Evolutionary conservation across 257 asterid genomes (phyloP).

Genomic region (Solanum gandarillasii): DNA sequence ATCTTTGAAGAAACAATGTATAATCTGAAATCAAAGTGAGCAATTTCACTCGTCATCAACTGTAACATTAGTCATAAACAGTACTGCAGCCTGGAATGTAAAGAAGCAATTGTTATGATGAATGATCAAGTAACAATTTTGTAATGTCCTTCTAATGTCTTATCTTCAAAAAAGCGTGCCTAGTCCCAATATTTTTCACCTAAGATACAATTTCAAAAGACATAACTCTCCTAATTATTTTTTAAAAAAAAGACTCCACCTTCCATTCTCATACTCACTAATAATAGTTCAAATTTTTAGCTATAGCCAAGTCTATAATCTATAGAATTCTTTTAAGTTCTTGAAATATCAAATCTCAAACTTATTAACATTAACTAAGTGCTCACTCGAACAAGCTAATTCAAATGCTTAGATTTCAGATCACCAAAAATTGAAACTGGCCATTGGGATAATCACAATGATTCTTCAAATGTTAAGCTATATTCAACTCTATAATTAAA

Average conservation of each 20-base stretch:
- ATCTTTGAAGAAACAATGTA: not conserved
- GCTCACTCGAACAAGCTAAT: not conserved
- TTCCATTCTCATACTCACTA: not conserved
- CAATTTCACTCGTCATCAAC: not conserved
- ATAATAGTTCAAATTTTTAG: not conserved
- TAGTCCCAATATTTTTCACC: not conserved
- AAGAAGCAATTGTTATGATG: not conserved
- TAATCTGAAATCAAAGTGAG: not conserved
- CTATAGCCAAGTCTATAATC: not conserved
- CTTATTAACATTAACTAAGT: not conserved
- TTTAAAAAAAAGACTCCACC: not conserved
- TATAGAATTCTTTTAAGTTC: not conserved
- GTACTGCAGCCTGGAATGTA: not conserved
- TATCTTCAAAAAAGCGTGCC: not conserved
- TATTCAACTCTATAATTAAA: not conserved
- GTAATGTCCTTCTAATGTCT: not conserved
- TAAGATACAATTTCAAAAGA: not conserved
- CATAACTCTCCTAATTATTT: not conserved
- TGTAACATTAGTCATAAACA: not conserved
- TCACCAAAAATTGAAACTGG: not conserved
- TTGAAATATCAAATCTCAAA: not conserved
- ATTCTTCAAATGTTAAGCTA: not conserved
- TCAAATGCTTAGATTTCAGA: not conserved
- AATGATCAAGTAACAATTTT: not conserved
- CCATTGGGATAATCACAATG: not conserved